Percentiles rank a stretch among this genome's conserved stretches.
Evolutionary conservation across 306 rosid species (phyloP).

Genomic region (Lathyrus aphaca): DNA sequence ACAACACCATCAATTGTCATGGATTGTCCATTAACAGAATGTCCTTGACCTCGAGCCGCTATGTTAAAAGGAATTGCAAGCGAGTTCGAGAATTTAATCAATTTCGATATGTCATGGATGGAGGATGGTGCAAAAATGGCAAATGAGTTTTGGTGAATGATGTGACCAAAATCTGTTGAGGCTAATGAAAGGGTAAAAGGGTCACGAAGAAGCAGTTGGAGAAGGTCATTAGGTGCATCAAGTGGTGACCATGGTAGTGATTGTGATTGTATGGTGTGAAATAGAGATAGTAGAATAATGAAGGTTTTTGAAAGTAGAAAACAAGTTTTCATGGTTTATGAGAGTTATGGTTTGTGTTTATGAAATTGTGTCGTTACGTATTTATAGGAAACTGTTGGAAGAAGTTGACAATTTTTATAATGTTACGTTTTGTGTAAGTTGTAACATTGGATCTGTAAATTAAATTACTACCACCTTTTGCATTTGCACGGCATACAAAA

Average conservation of each 20-base stretch:
- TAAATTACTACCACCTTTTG: constrained; percentile 43
- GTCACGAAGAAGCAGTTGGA: constrained; percentile 50
- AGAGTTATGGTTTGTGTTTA: constrained; percentile 11
- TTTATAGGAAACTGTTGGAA: constrained; percentile 29
- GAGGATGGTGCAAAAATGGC: constrained; percentile 59
- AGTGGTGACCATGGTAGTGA: constrained; percentile 36
- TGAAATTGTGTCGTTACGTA: constrained; percentile 4
- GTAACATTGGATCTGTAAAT: constrained; percentile 41
- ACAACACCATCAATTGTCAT: constrained; percentile 70
- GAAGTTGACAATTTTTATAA: background rate
- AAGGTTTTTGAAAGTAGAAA: background rate
- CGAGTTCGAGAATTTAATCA: constrained; percentile 52
- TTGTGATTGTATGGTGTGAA: background rate
- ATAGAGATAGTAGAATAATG: constrained; percentile 31
- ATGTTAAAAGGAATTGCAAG: constrained; percentile 47
- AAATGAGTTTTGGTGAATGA: constrained; percentile 42
- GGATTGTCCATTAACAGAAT: constrained; percentile 80
- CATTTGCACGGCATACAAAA: constrained; percentile 39
- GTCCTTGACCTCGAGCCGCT: constrained; percentile 78
- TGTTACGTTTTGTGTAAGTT: constrained; percentile 12
- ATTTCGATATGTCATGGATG: constrained; percentile 43
- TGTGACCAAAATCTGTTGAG: constrained; percentile 73
- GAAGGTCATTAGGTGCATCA: constrained; percentile 42
- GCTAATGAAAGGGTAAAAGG: constrained; percentile 46
- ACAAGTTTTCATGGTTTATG: constrained; percentile 19